These are phyloP conservation scores for Hyphopichia buzzinii DNA, from an alignment of 1,139 yeast genomes.

Conservation along the genomic window DNA sequence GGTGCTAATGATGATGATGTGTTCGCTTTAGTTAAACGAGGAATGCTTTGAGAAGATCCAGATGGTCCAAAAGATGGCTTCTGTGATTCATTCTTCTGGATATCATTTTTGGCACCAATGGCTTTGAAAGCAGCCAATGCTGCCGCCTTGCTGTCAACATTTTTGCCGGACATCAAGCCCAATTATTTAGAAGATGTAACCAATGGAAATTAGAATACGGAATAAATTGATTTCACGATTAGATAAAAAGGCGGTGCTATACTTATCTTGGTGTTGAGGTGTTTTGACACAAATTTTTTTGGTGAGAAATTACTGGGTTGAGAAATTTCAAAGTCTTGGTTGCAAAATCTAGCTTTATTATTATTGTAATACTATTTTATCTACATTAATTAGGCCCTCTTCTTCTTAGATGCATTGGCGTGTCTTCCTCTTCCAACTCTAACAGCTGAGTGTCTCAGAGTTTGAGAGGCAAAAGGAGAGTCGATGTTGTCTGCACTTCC, in stretches of 20 bases:
- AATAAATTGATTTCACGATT: too few species aligned
- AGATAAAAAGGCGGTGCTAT: background rate
- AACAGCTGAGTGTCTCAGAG: conserved; percentile 64
- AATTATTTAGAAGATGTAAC: too few species aligned
- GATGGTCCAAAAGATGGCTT: background rate
- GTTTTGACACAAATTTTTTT: too few species aligned
- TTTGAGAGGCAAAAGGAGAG: conserved; percentile 80
- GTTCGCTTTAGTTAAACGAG: background rate
- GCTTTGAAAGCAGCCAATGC: conserved; percentile 34
- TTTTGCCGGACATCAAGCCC: conserved; percentile 5
- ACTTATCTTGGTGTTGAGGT: background rate
- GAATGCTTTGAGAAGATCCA: background rate
- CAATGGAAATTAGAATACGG: too few species aligned
- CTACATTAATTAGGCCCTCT: too few species aligned
- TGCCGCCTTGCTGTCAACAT: conserved; percentile 31
- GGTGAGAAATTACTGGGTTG: too few species aligned
- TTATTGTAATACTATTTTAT: too few species aligned
- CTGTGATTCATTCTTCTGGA: too few species aligned
- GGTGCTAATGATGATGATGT: background rate
- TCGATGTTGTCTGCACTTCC: conserved; percentile 89
- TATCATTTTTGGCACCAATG: conserved; percentile 12
- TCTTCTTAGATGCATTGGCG: conserved; percentile 61
- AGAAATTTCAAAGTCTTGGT: too few species aligned
- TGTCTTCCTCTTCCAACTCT: conserved; percentile 80
- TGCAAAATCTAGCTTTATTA: too few species aligned